These are phyloP conservation scores for Tremella yokohamensis DNA, from an alignment of 768 basidiomycete genomes.

Conservation along the genomic window DNA sequence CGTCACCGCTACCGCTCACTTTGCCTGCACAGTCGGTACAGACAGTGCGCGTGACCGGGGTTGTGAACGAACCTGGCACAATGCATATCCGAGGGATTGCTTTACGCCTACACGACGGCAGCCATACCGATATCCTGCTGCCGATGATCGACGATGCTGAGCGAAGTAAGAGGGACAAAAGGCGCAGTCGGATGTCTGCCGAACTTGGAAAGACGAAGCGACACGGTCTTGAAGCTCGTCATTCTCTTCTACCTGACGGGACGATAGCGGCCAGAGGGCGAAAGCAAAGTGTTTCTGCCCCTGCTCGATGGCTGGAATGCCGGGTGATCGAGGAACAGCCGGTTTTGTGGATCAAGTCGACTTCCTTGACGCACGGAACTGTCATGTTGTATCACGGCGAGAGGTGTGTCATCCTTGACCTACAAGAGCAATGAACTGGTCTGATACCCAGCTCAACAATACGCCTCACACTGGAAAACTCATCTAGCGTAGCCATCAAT, in stretches of 20 bases:
- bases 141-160: conserved; percentile 71
- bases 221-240: conserved; percentile 66
- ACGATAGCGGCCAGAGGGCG: not conserved
- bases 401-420: conserved; percentile 56
- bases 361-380: conserved; percentile 87
- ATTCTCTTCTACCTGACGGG: conserved; percentile 9
- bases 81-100: conserved; percentile 73
- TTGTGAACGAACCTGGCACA: conserved; percentile 62
- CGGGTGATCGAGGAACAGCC: conserved; percentile 83
- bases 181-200: conserved; percentile 61
- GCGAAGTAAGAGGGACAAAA: conserved; percentile 55
- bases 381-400: conserved; percentile 95
- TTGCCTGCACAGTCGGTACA: conserved; percentile 74
- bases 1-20: conserved; percentile 61
- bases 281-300: not conserved
- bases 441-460: conserved; percentile 65
- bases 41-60: conserved; percentile 66
- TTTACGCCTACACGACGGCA: conserved; percentile 71
- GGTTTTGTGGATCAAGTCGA: conserved; percentile 75
- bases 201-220: conserved; percentile 72
- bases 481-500: conserved; percentile 74
- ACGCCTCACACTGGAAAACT: conserved; percentile 83
- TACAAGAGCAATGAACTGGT: conserved; percentile 14
- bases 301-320: conserved; percentile 67
- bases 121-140: conserved; percentile 66